Evolutionary conservation across 2,329 filamentous ascomycete species (phyloP).

Genomic region (Talaromyces sp.): DNA sequence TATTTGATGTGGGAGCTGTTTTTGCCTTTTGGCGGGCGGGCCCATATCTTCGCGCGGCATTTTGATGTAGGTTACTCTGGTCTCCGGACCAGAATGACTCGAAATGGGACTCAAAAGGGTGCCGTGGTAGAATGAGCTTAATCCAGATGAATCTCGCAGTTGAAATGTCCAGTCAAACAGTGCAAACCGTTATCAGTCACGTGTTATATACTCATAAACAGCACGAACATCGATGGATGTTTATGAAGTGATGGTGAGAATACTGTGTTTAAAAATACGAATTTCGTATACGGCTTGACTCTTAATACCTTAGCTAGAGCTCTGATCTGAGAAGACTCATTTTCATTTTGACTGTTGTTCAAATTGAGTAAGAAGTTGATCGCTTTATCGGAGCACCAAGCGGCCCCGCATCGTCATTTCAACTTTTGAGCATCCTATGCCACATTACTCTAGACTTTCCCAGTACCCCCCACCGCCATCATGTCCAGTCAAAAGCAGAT

Average conservation of each 20-base stretch:
- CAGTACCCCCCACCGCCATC: constrained; percentile 13
- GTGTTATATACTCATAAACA: constrained; percentile 16
- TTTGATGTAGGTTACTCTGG: constrained; percentile 2
- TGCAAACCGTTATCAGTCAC: constrained; percentile 34
- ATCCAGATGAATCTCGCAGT: constrained; percentile 12
- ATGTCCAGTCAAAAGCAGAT: constrained; percentile 47
- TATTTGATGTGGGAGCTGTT: constrained; percentile 39
- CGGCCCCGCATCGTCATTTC: constrained; percentile 37
- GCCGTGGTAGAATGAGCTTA: constrained; percentile 3
- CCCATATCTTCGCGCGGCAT: constrained; percentile 40
- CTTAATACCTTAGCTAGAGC: no score
- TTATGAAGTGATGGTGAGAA: no score
- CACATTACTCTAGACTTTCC: constrained; percentile 7
- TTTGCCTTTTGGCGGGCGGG: constrained; percentile 44
- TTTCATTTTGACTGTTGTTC: not conserved
- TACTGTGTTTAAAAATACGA: no score
- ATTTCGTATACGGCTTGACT: no score
- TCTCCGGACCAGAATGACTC: not conserved
- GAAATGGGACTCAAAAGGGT: not conserved
- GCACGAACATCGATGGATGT: not conserved
- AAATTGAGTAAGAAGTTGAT: not conserved
- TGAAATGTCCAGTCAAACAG: constrained; percentile 27
- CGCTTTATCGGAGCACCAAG: constrained; percentile 12
- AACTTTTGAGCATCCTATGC: constrained; percentile 31
- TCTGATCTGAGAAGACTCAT: no score